These are phyloP conservation scores for Crithidia bombi DNA, from an alignment of 208 protist species.

Conservation along the genomic window DNA sequence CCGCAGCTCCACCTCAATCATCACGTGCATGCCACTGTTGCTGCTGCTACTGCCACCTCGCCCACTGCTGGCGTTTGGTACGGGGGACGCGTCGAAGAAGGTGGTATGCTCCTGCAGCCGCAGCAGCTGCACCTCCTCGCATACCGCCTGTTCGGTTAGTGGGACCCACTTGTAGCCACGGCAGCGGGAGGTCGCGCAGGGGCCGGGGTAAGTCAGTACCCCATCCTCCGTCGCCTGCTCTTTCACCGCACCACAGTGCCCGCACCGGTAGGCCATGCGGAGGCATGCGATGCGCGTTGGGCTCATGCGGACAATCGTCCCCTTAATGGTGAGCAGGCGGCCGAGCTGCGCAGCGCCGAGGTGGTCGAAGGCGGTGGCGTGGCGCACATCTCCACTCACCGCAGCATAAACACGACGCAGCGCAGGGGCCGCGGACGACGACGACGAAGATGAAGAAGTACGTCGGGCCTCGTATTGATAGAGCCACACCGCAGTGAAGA, in stretches of 20 bases:
- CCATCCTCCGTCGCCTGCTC: constrained; percentile 64
- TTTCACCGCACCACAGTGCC: constrained; percentile 58
- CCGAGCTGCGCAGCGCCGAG: constrained; percentile 77
- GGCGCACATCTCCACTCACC: constrained; percentile 34
- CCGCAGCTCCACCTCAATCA: constrained; percentile 83
- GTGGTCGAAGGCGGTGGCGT: constrained; percentile 58
- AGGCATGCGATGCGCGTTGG: constrained; percentile 72
- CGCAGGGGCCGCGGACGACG: constrained; percentile 13
- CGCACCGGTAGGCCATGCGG: constrained; percentile 70
- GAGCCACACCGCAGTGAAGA: constrained; percentile 69
- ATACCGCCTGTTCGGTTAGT: constrained; percentile 54
- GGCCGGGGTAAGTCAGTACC: constrained; percentile 70
- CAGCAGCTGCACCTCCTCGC: constrained; percentile 85
- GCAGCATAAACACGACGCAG: constrained; percentile 38
- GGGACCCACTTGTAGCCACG: constrained; percentile 78
- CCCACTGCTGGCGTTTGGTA: neutral
- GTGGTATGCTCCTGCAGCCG: constrained; percentile 82
- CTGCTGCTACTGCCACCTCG: neutral
- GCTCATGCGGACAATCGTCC: constrained; percentile 82
- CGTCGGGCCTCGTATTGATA: constrained; percentile 25
- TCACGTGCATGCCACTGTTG: constrained; percentile 62
- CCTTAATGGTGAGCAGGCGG: constrained; percentile 69
- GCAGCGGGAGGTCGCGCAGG: constrained; percentile 60
- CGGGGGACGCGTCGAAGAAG: constrained; percentile 40
- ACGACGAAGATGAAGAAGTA: neutral